Percentiles rank a stretch among this genome's conserved stretches.
phyloP scores from a whole-genome alignment of 2,329 filamentous ascomycete species.

The Pseudopyrenochaeta lycopersici region DNA sequence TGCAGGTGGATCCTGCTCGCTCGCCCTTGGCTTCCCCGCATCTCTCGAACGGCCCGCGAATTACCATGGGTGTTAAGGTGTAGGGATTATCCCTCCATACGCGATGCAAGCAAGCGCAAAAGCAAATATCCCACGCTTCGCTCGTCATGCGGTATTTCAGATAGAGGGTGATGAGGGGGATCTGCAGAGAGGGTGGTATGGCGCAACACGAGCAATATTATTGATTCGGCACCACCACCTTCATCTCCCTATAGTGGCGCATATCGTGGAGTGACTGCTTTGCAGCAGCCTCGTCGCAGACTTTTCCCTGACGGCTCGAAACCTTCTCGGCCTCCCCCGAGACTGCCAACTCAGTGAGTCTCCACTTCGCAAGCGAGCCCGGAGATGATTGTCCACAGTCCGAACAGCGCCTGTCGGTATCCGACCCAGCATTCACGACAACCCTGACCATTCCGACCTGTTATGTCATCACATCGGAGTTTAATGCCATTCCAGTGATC shows the following conservation, averaged over 20 bases:
- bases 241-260: conserved; percentile 7
- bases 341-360: conserved; percentile 23
- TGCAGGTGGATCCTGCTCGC: conserved; percentile 5
- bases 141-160: conserved; percentile 26
- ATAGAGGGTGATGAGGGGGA: conserved; percentile 11
- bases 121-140: conserved; percentile 25
- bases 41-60: conserved; percentile 27
- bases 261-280: conserved; percentile 6
- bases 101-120: conserved; percentile 15
- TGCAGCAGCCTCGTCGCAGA: conserved; percentile 7
- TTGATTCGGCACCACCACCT: background rate
- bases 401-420: conserved; percentile 15
- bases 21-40: conserved; percentile 27
- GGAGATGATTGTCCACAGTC: conserved; percentile 9
- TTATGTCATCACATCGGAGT: conserved; percentile 27
- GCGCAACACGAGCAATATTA: conserved; percentile 24
- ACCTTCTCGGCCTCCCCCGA: conserved; percentile 10
- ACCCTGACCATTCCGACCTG: conserved; percentile 18
- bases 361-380: conserved; percentile 23
- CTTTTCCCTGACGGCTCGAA: conserved; percentile 4
- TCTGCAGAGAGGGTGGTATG: conserved; percentile 14
- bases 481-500: conserved; percentile 12
- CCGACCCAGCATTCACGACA: conserved; percentile 24
- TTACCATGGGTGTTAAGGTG: conserved; percentile 17
- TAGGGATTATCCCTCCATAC: conserved; percentile 18